Conservation (phyloP, 768 basidiomycete species). For the Pisolithus marmoratus region DNA sequence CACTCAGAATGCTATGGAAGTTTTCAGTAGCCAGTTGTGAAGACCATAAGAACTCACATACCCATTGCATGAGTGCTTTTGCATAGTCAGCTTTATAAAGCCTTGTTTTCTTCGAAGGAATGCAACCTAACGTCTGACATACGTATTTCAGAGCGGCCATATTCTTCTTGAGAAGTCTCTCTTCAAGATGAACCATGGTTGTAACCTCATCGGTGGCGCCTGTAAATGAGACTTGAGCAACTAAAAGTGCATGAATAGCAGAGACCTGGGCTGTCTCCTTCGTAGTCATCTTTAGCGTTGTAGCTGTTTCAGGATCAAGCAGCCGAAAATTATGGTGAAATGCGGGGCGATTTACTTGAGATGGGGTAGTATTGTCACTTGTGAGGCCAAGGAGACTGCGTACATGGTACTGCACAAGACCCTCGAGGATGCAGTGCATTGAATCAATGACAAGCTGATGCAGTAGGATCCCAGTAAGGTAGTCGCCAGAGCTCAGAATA, state of each 20-base stretch:
- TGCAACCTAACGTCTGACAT: no score
- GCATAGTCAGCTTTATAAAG: background rate
- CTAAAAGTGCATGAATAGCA: slow-evolving; percentile 4
- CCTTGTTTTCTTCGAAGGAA: background rate
- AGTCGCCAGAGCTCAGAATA: slow-evolving; percentile 18
- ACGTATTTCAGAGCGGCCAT: background rate
- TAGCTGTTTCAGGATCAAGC: background rate
- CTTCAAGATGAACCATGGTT: slow-evolving; percentile 1
- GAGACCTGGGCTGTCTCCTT: slow-evolving; percentile 3
- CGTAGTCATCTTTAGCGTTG: background rate
- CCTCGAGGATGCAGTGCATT: slow-evolving; percentile 24
- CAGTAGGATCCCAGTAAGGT: slow-evolving; percentile 23
- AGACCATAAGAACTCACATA: background rate
- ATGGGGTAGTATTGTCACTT: background rate
- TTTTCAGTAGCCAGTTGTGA: no score
- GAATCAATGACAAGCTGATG: slow-evolving; percentile 15
- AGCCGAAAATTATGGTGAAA: slow-evolving; percentile 1
- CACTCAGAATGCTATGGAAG: no score
- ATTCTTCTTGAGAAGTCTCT: slow-evolving; percentile 5
- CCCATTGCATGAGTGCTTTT: background rate
- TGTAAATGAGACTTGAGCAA: background rate
- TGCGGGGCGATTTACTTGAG: background rate
- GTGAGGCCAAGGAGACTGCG: slow-evolving; percentile 4
- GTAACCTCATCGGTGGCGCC: background rate
- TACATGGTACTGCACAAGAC: slow-evolving; percentile 3